Base-by-base conservation (phyloP, 768 basidiomycete species). In the Mycena indigotica region DNA sequence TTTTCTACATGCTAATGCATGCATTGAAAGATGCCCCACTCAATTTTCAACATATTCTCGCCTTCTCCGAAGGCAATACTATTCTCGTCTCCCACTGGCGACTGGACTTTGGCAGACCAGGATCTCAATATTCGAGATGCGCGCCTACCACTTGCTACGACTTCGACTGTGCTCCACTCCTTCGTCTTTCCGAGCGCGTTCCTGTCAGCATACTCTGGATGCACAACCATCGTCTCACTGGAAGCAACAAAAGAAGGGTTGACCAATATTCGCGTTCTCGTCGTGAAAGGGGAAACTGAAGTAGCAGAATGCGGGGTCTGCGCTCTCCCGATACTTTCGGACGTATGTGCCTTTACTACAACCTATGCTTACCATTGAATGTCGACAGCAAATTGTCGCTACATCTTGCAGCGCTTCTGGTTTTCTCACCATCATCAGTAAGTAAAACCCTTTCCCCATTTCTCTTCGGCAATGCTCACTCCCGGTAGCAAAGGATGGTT, bases 351-450 rank as follows among this genome's bases (percentile, higher is more conserved):
- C 10, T 52, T 45, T 50, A 4, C 35, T 50, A 35, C 25, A 28
- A 29, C 21, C 26, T 40, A n/a, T 24, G 28, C 40, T 41, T 32
- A 46, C 55, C 55, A 67, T 53, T 58, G n/a, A 38, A 19, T 4
- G 35, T 25, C 49, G 28, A 3, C 45, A 81, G 80, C 62, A 75
- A 56, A 71, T 81, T 23, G 63, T 66, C 8, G 67, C 70, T 41
- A 62, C 74, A 1, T 77, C 82, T 5, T 81, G 74, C 46, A 84
- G 82, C 59, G 35, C 70, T 0, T 76, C 78, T 4, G 85, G 85
- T 19, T 71, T 73, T 62, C 56, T 86, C 41, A 82, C 75, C 57
- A 65, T 84, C 28, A 65, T 86, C n/a, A 69, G 85, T 84, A 65
- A 38, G 80, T 71, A 16, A 23, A 29, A 40, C 52, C 28, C 25